Conservation (phyloP, 2,329 filamentous ascomycete genomes). For the Talaromyces islandicus region DNA sequence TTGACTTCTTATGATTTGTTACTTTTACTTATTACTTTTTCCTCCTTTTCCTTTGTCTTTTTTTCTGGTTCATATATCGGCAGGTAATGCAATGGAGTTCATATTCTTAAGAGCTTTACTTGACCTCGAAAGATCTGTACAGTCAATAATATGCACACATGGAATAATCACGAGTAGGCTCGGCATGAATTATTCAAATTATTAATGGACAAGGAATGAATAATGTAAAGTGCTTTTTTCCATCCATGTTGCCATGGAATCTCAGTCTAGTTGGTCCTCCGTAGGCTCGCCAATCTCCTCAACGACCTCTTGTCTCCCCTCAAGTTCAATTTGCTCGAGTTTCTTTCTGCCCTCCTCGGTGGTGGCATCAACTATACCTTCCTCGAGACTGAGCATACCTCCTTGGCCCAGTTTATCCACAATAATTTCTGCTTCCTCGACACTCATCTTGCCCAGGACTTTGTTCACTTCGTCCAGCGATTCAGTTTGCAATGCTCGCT, state of each 20-base stretch:
- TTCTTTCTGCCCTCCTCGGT: slow-evolving; percentile 77
- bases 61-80: slow-evolving; percentile 13
- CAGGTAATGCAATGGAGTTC: slow-evolving; percentile 17
- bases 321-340: slow-evolving; percentile 67
- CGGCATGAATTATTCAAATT: neutral
- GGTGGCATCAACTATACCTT: slow-evolving; percentile 91
- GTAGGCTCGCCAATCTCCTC: slow-evolving; percentile 47
- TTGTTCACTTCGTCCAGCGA: slow-evolving; percentile 83
- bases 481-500: slow-evolving; percentile 78
- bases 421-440: slow-evolving; percentile 79
- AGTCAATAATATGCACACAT: neutral
- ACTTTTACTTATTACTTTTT: slow-evolving; percentile 6
- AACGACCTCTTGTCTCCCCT: slow-evolving; percentile 45
- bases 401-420: slow-evolving; percentile 76
- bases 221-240: neutral
- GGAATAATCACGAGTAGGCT: neutral
- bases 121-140: neutral
- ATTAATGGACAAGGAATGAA: neutral
- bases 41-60: slow-evolving; percentile 9
- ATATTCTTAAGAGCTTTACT: slow-evolving; percentile 5
- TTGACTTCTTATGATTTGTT: slow-evolving; percentile 8
- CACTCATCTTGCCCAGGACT: slow-evolving; percentile 80
- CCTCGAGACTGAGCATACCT: slow-evolving; percentile 82
- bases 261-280: slow-evolving; percentile 23
- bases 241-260: neutral